Conservation (phyloP, 139 green algal genomes). For the Chlamydomonas asymmetrica region DNA sequence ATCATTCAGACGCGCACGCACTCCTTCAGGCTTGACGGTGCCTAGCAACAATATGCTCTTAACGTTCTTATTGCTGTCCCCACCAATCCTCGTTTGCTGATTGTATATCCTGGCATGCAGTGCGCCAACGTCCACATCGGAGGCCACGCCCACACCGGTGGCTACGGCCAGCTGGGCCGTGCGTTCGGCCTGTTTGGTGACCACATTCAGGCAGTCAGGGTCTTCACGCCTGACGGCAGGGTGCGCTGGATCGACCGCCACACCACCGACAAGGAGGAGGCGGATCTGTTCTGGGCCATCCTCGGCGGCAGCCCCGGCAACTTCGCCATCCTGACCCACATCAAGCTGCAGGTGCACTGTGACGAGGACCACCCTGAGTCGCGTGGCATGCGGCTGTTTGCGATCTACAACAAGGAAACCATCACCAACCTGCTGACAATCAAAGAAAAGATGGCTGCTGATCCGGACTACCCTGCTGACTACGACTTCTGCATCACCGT, state of each 20-base stretch:
- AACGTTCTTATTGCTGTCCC: no score
- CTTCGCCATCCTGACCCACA: conserved; percentile 16
- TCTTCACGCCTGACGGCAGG: conserved; percentile 19
- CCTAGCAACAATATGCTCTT: no score
- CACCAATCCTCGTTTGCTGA: no score
- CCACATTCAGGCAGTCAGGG: conserved; percentile 19
- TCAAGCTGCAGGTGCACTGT: conserved; percentile 6
- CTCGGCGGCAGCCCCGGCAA: conserved; percentile 17
- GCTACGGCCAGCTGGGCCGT: conserved; percentile 17
- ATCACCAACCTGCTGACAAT: conserved; percentile 15
- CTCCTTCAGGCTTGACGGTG: no score
- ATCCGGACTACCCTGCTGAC: conserved; percentile 5
- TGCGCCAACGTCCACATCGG: conserved; percentile 15
- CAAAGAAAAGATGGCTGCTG: conserved; percentile 12
- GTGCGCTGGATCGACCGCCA: no score
- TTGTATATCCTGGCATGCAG: no score
- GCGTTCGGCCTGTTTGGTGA: conserved; percentile 25
- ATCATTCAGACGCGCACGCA: no score
- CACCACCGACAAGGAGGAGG: neutral
- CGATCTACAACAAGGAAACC: neutral
- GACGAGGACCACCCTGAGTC: conserved; percentile 10
- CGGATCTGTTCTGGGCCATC: conserved; percentile 18
- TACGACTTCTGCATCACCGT: conserved; percentile 26
- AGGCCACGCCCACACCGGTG: conserved; percentile 17
- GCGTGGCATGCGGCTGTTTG: neutral